Evolutionary conservation across 805 yeast species (phyloP).

Genomic region (Metschnikowia anglica): DNA sequence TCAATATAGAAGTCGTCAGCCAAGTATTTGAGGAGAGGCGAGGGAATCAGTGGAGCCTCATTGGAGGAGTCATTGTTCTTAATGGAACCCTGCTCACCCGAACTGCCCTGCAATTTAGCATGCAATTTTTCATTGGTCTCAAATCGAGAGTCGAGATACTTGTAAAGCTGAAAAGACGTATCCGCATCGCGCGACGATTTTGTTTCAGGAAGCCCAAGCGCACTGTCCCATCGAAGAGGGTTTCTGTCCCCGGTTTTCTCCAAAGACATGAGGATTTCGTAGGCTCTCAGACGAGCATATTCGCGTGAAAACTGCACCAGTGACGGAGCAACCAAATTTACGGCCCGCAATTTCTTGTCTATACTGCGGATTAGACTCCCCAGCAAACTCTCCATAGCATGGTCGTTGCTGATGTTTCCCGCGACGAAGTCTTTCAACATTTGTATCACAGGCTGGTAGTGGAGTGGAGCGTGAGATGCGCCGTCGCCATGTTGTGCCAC

Average conservation of each 20-base stretch:
- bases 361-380: constrained; percentile 31
- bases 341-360: constrained; percentile 17
- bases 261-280: constrained; percentile 40
- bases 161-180: constrained; percentile 43
- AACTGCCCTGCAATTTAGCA: neutral
- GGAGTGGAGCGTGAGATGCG: constrained; percentile 11
- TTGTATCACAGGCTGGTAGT: constrained; percentile 39
- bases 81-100: no score
- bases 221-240: constrained; percentile 53
- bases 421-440: constrained; percentile 56
- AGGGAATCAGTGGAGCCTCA: neutral
- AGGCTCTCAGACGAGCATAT: constrained; percentile 53
- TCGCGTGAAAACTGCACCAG: constrained; percentile 30
- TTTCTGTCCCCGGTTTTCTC: constrained; percentile 34
- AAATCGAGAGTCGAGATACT: constrained; percentile 25
- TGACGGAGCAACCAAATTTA: constrained; percentile 2
- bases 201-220: constrained; percentile 45
- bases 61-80: no score
- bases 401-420: constrained; percentile 50
- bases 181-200: constrained; percentile 45
- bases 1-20: constrained; percentile 20
- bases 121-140: neutral
- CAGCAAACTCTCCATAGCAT: constrained; percentile 48
- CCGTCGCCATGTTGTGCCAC: neutral
- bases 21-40: constrained; percentile 1